These are phyloP conservation scores for Priceomyces melissophilus DNA, from an alignment of 805 yeast genomes.

Conservation along the genomic window DNA sequence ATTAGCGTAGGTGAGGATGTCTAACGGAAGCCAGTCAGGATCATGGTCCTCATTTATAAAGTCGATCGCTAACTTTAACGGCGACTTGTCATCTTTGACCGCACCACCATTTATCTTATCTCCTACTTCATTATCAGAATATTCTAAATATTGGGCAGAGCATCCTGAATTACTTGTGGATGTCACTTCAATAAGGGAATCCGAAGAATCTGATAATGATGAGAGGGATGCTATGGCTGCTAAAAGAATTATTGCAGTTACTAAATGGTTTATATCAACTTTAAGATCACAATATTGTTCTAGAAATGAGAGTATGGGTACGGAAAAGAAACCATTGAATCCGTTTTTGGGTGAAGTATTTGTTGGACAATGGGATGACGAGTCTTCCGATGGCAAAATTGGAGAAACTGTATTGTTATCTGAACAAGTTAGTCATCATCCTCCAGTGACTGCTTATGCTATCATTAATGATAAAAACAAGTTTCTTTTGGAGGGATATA, in stretches of 20 bases:
- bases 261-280: slow-evolving; percentile 88
- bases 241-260: slow-evolving; percentile 74
- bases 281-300: slow-evolving; percentile 91
- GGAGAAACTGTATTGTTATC: slow-evolving; percentile 79
- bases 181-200: slow-evolving; percentile 50
- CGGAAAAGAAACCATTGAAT: slow-evolving; percentile 94
- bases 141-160: slow-evolving; percentile 95
- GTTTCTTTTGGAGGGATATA: slow-evolving; percentile 79
- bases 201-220: slow-evolving; percentile 32
- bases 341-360: slow-evolving; percentile 95
- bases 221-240: slow-evolving; percentile 45
- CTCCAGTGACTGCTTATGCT: slow-evolving; percentile 94
- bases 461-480: slow-evolving; percentile 69
- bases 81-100: slow-evolving; percentile 88
- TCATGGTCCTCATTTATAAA: slow-evolving; percentile 93
- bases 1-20: slow-evolving; percentile 10
- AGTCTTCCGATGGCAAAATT: slow-evolving; percentile 40
- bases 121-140: slow-evolving; percentile 84
- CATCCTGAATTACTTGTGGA: slow-evolving; percentile 80
- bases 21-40: slow-evolving; percentile 23
- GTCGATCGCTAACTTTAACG: slow-evolving; percentile 88
- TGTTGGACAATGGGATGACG: slow-evolving; percentile 80
- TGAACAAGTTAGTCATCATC: slow-evolving; percentile 97
- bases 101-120: slow-evolving; percentile 97
- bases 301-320: slow-evolving; percentile 87